Evolutionary conservation across 768 basidiomycete species (phyloP).

Genomic region (Chalciporus piperatus): DNA sequence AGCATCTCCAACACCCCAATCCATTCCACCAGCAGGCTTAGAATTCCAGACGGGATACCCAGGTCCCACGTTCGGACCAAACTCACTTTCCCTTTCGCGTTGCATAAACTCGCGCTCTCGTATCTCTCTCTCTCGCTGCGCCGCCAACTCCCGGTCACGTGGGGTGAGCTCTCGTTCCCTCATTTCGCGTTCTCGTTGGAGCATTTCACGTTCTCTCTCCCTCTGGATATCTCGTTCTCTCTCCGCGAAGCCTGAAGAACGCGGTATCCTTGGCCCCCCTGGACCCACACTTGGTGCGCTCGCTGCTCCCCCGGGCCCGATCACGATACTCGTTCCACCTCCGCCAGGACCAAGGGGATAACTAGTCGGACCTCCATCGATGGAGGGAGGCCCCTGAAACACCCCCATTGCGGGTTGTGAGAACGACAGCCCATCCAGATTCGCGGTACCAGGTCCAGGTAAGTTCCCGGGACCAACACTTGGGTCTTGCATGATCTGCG

Average conservation of each 20-base stretch:
- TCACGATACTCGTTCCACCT: constrained; percentile 21
- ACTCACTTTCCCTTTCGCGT: constrained; percentile 18
- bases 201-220: constrained; percentile 26
- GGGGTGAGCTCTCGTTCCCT: constrained; percentile 19
- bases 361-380: constrained; percentile 16
- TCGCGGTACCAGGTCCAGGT: constrained; percentile 13
- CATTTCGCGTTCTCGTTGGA: constrained; percentile 29
- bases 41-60: constrained; percentile 31
- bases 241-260: constrained; percentile 32
- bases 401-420: constrained; percentile 29
- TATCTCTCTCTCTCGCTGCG: constrained; percentile 25
- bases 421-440: constrained; percentile 16
- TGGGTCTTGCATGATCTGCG: constrained; percentile 9
- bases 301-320: constrained; percentile 24
- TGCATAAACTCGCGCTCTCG: constrained; percentile 15
- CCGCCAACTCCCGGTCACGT: constrained; percentile 22
- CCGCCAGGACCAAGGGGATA: constrained; percentile 22
- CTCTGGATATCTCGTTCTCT: constrained; percentile 23
- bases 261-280: constrained; percentile 22
- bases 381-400: constrained; percentile 23
- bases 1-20: constrained; percentile 33
- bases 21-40: constrained; percentile 31
- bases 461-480: constrained; percentile 3
- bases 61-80: constrained; percentile 22
- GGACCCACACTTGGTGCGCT: constrained; percentile 14